Conservation (phyloP, 495 filamentous ascomycete genomes). For the Tuber brumale region DNA sequence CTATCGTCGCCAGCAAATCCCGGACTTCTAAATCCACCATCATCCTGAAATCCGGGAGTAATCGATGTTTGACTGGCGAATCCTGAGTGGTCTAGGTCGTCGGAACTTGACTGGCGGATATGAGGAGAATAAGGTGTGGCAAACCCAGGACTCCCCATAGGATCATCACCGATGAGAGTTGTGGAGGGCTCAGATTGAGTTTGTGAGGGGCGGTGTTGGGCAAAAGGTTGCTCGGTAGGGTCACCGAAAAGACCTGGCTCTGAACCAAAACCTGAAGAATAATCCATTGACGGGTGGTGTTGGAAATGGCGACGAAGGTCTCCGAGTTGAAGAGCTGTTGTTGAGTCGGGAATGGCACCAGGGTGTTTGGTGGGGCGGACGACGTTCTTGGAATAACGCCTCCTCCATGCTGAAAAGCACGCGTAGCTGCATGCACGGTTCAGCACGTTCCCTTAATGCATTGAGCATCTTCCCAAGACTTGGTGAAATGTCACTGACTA, state of each 20-base stretch:
- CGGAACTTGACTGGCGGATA: not conserved
- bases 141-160: conserved; percentile 15
- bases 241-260: conserved; percentile 36
- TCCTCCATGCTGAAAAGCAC: not conserved
- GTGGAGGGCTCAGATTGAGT: conserved; percentile 12
- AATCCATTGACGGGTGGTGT: conserved; percentile 29
- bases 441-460: not conserved
- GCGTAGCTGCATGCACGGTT: not conserved
- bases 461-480: not conserved
- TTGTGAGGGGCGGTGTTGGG: conserved; percentile 19
- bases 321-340: conserved; percentile 8
- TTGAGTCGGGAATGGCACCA: not conserved
- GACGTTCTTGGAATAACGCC: not conserved
- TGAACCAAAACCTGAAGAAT: conserved; percentile 34
- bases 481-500: not conserved
- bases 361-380: not conserved
- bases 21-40: conserved; percentile 21
- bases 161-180: conserved; percentile 22
- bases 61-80: not conserved
- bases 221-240: conserved; percentile 37
- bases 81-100: conserved; percentile 2
- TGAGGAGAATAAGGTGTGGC: conserved; percentile 12
- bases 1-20: conserved; percentile 12
- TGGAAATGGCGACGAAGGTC: not conserved
- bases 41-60: conserved; percentile 12